Percentiles rank a stretch among this genome's conserved stretches.
These are phyloP conservation scores for Coniochaeta sp. DNA, from an alignment of 2,329 filamentous ascomycete genomes.

Conservation along the genomic window DNA sequence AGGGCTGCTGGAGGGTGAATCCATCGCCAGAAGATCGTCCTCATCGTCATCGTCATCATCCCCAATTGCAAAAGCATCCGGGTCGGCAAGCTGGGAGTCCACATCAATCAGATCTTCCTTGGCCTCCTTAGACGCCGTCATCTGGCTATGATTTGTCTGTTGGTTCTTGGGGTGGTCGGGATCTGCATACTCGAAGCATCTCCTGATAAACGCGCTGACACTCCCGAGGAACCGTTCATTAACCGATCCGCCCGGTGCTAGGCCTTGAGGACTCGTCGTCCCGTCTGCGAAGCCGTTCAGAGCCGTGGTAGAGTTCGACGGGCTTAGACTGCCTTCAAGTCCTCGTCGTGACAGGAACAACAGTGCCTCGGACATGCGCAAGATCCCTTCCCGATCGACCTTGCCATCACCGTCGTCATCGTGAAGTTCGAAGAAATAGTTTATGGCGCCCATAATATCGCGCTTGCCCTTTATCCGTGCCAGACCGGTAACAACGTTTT, in stretches of 20 bases:
- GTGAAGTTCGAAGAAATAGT: constrained; percentile 95
- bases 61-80: constrained; percentile 63
- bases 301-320: constrained; percentile 51
- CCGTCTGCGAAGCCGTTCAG: constrained; percentile 33
- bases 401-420: constrained; percentile 87
- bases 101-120: constrained; percentile 1
- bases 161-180: constrained; percentile 69
- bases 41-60: constrained; percentile 57
- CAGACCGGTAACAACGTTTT: constrained; percentile 86
- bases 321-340: constrained; percentile 65
- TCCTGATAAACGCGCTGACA: constrained; percentile 88
- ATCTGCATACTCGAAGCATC: constrained; percentile 97
- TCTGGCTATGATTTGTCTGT: constrained; percentile 20
- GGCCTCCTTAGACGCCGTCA: constrained; percentile 11
- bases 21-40: constrained; percentile 55
- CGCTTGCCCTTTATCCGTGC: constrained; percentile 86
- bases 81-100: constrained; percentile 23
- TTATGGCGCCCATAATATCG: constrained; percentile 97
- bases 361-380: constrained; percentile 88
- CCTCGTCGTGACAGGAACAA: constrained; percentile 88
- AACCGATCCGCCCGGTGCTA: constrained; percentile 45
- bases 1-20: constrained; percentile 34
- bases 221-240: constrained; percentile 89
- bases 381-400: constrained; percentile 89
- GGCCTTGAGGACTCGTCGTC: constrained; percentile 25